These are phyloP conservation scores for Eucalyptus fibrosa DNA, from an alignment of 345 rosid genomes.

Conservation along the genomic window DNA sequence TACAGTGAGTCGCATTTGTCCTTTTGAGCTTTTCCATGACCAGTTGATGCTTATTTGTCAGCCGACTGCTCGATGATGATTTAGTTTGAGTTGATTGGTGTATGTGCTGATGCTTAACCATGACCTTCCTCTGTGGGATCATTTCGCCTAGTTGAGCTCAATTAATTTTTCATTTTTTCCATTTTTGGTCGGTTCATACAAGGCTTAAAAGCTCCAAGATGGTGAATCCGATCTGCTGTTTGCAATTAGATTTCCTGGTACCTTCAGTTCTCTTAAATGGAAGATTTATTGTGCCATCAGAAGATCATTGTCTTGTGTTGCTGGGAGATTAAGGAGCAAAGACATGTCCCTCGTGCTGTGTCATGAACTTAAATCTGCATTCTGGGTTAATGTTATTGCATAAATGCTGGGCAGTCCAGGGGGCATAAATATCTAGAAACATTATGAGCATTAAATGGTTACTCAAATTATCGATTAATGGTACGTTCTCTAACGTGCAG, in stretches of 20 bases:
- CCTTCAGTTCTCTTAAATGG: not conserved
- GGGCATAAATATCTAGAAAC: not conserved
- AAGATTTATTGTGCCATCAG: not conserved
- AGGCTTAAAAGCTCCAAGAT: not conserved
- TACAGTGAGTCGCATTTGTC: constrained; percentile 28
- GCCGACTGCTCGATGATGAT: not conserved
- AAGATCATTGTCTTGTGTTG: not conserved
- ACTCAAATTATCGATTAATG: not conserved
- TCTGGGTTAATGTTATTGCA: not conserved
- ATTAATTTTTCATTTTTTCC: not conserved
- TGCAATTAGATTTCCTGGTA: not conserved
- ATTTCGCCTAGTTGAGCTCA: not conserved
- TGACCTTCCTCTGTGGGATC: not conserved
- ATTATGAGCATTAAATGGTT: not conserved
- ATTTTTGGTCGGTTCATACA: not conserved
- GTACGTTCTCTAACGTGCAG: constrained; percentile 9
- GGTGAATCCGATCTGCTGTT: not conserved
- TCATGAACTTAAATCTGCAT: not conserved
- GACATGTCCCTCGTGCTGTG: not conserved
- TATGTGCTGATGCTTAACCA: not conserved
- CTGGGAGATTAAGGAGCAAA: not conserved
- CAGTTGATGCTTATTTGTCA: not conserved
- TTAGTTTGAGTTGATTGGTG: not conserved
- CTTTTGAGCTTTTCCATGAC: not conserved
- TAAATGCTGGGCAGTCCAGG: not conserved